These are phyloP conservation scores for Diacronema lutheri DNA, from an alignment of 78 protist genomes.

Conservation along the genomic window DNA sequence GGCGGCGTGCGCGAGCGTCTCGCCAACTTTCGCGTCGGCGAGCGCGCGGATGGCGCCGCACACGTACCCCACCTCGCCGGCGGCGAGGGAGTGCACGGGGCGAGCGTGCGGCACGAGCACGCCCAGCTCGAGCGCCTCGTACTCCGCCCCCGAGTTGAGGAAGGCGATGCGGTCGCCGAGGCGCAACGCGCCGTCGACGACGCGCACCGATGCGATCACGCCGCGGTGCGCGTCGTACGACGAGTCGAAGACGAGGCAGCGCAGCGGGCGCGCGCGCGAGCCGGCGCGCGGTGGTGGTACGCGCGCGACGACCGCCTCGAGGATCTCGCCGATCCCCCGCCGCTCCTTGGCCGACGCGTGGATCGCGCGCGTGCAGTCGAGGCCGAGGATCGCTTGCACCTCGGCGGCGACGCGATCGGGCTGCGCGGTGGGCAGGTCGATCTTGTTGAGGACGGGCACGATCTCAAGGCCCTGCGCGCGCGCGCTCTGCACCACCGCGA, in stretches of 20 bases:
- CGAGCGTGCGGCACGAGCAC: constrained; percentile 65
- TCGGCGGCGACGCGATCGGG: constrained; percentile 30
- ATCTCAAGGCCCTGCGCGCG: constrained; percentile 55
- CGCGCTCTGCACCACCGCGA: constrained; percentile 67
- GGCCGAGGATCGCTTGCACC: constrained; percentile 16
- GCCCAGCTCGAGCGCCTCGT: constrained; percentile 76
- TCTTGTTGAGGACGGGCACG: constrained; percentile 85
- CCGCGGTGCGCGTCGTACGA: constrained; percentile 72
- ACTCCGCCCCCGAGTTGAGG: constrained; percentile 17
- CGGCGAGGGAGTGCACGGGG: neutral
- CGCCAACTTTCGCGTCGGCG: constrained; percentile 83
- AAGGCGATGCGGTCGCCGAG: constrained; percentile 36
- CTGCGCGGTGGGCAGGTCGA: constrained; percentile 70
- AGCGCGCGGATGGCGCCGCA: constrained; percentile 41
- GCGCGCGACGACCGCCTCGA: constrained; percentile 67
- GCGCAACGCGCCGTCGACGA: constrained; percentile 58
- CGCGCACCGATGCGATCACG: constrained; percentile 67
- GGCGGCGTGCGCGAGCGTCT: constrained; percentile 51
- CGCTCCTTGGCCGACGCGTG: constrained; percentile 51
- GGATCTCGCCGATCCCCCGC: constrained; percentile 38
- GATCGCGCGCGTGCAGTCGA: neutral
- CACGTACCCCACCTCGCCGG: constrained; percentile 89
- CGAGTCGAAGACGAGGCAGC: constrained; percentile 76
- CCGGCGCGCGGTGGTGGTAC: constrained; percentile 43
- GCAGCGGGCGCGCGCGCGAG: neutral